phyloP scores from a whole-genome alignment of 352 stramenopile species.

The Globisporangium abappressorium region DNA sequence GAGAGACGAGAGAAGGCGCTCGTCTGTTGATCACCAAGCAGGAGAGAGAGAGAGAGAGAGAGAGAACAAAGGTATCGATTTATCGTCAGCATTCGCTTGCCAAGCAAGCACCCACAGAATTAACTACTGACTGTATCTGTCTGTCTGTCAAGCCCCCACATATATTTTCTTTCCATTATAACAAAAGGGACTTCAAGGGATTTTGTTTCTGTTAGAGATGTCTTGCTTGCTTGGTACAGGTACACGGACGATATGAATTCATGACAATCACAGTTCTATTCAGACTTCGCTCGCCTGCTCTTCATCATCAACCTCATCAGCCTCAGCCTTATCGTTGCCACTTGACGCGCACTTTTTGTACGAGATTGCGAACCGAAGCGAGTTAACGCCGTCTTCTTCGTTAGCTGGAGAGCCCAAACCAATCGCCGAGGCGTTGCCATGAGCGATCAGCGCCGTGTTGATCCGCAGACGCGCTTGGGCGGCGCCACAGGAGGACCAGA shows the following conservation, averaged over 20 bases:
- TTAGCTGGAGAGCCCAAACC: constrained; percentile 1
- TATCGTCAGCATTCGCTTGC: not conserved
- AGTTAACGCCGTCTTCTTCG: not conserved
- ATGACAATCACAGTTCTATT: not conserved
- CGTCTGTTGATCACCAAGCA: not conserved
- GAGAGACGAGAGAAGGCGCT: not conserved
- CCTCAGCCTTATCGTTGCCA: not conserved
- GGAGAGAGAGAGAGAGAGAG: not conserved
- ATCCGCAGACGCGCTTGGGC: constrained; percentile 19
- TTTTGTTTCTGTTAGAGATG: not conserved
- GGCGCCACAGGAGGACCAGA: constrained; percentile 27
- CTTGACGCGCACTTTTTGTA: constrained; percentile 10
- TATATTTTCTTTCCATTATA: constrained; percentile 4
- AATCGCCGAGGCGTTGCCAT: constrained; percentile 17
- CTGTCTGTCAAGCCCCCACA: not conserved
- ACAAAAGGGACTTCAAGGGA: not conserved
- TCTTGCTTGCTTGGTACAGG: not conserved
- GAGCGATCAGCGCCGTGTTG: constrained; percentile 29
- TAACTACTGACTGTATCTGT: constrained; percentile 7
- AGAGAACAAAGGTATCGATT: not conserved
- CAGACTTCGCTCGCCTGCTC: not conserved
- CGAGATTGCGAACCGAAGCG: constrained; percentile 8
- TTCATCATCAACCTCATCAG: not conserved
- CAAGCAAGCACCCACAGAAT: not conserved
- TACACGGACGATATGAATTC: not conserved